A percentile compares a stretch with the other conserved stretches of the same genome.
Conservation (phyloP, 2,329 filamentous ascomycete genomes). For the Zalaria sp. region DNA sequence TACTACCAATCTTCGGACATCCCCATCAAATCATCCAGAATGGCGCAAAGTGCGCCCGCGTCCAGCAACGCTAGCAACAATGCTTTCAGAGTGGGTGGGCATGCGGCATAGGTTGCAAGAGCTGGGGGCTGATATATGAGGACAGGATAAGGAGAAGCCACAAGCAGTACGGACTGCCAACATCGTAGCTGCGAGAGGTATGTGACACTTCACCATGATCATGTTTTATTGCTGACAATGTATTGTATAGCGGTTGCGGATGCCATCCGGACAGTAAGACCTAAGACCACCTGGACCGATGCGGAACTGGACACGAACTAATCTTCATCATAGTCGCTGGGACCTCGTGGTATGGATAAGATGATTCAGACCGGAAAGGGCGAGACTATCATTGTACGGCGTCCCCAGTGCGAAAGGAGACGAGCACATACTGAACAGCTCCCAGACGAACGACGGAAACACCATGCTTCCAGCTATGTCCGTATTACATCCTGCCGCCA, state of each 20-base stretch:
- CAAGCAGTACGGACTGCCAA: constrained; percentile 91
- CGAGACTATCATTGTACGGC: constrained; percentile 72
- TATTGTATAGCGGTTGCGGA: constrained; percentile 70
- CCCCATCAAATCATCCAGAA: background rate
- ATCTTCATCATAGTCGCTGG: constrained; percentile 49
- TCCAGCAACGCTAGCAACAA: constrained; percentile 41
- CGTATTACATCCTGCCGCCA: constrained; percentile 97
- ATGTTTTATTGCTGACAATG: background rate
- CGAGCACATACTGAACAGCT: constrained; percentile 15
- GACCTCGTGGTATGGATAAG: constrained; percentile 96
- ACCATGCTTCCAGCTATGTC: constrained; percentile 99
- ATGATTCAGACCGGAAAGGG: constrained; percentile 97
- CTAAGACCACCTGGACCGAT: background rate
- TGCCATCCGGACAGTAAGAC: constrained; percentile 71
- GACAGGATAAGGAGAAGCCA: constrained; percentile 86
- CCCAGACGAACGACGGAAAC: constrained; percentile 86
- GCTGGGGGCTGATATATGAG: constrained; percentile 71
- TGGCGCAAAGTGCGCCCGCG: background rate
- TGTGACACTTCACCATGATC: background rate
- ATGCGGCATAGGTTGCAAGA: constrained; percentile 99
- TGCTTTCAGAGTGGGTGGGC: constrained; percentile 54
- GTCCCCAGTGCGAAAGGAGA: background rate
- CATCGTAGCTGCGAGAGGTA: constrained; percentile 93
- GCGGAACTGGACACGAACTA: background rate
- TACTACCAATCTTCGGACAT: too few species aligned